A percentile compares a stretch with the other conserved stretches of the same genome.
phyloP scores from a whole-genome alignment of 129 eudicot species.

The Mikania micrantha region DNA sequence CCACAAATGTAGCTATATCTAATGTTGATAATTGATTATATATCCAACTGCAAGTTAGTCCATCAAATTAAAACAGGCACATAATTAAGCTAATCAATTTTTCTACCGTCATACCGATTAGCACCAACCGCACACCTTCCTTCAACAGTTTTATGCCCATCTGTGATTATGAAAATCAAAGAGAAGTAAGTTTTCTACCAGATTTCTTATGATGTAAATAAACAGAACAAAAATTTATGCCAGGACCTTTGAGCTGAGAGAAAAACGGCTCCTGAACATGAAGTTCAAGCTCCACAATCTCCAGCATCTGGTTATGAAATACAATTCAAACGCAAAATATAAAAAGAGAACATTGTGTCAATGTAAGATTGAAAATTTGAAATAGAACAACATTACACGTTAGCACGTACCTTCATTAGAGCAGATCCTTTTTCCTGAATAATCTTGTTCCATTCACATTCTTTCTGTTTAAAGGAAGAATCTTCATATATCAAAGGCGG shows the following conservation, averaged over 20 bases:
- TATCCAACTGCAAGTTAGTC: neutral
- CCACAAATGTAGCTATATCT: neutral
- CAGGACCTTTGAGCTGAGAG: slow-evolving; percentile 66
- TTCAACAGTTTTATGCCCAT: slow-evolving; percentile 79
- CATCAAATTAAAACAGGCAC: neutral
- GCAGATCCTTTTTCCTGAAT: slow-evolving; percentile 51
- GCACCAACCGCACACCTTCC: slow-evolving; percentile 88
- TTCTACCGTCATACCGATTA: slow-evolving; percentile 36
- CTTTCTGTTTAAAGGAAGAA: slow-evolving; percentile 28
- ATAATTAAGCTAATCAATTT: neutral
- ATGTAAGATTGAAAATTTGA: neutral
- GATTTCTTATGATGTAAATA: neutral
- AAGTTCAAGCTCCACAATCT: slow-evolving; percentile 57
- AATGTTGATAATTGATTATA: neutral
- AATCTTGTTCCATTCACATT: slow-evolving; percentile 47
- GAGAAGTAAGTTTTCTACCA: slow-evolving; percentile 12
- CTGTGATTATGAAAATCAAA: slow-evolving; percentile 32
- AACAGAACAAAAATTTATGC: neutral
- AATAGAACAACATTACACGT: neutral
- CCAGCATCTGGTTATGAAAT: slow-evolving; percentile 41
- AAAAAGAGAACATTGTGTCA: neutral
- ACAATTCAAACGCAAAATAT: neutral
- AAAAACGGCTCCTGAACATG: slow-evolving; percentile 94
- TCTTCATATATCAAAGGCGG: slow-evolving; percentile 30
- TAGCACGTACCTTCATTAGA: slow-evolving; percentile 46